Evolutionary conservation across 176 grass and related monocot species (phyloP).

Genomic region (Aegilops speltoides): DNA sequence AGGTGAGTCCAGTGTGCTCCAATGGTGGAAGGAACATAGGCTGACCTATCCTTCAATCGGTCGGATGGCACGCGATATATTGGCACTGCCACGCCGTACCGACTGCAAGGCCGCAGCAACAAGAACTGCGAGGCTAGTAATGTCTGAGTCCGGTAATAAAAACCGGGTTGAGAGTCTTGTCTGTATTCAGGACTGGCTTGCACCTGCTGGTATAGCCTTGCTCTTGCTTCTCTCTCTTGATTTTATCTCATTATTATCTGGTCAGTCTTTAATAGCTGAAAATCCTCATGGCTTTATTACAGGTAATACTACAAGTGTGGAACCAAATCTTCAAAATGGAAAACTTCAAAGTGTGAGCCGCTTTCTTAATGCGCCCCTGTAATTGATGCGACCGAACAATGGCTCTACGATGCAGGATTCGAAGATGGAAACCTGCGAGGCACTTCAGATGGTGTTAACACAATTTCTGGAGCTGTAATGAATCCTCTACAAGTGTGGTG

Average conservation of each 20-base stretch:
- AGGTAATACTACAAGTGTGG: background rate
- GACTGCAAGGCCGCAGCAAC: conserved; percentile 1
- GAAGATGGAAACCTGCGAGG: background rate
- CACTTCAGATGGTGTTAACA: background rate
- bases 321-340: background rate
- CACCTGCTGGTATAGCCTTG: conserved; percentile 11
- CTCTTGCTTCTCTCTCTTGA: conserved; percentile 3
- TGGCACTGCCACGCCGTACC: conserved; percentile 16
- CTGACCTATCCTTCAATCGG: conserved; percentile 19
- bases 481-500: background rate
- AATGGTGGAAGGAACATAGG: conserved; percentile 38
- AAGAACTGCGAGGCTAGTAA: conserved; percentile 2
- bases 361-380: background rate
- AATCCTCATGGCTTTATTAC: background rate
- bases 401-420: background rate
- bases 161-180: conserved; percentile 7
- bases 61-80: conserved; percentile 25
- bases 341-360: background rate
- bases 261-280: background rate
- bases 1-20: background rate
- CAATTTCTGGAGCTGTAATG: background rate
- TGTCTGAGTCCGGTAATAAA: background rate
- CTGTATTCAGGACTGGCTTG: conserved; percentile 29
- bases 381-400: background rate
- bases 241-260: conserved; percentile 1